These are phyloP conservation scores for Aspergillus biplanus DNA, from an alignment of 495 filamentous ascomycete species.

Conservation along the genomic window DNA sequence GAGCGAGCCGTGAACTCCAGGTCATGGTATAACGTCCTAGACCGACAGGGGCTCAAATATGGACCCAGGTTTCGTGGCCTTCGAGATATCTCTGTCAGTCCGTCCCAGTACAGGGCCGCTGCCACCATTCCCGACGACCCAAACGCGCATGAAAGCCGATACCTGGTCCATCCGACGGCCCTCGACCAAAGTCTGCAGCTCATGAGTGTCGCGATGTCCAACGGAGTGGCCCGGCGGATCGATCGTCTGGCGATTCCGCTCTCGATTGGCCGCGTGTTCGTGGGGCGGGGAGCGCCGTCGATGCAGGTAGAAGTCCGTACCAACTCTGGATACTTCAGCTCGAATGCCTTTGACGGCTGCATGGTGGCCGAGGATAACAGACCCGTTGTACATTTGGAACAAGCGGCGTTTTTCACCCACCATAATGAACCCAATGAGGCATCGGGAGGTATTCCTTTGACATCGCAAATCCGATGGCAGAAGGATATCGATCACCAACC, in stretches of 20 bases:
- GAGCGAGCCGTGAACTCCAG: too few relatives aligned
- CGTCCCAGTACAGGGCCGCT: conserved; percentile 18
- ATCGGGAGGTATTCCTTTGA: not conserved
- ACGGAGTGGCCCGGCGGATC: conserved; percentile 21
- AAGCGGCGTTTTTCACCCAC: too few relatives aligned
- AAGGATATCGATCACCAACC: not conserved
- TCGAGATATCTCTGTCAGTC: conserved; percentile 31
- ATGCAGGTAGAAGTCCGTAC: too few relatives aligned
- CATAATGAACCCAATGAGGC: too few relatives aligned
- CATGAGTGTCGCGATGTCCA: conserved; percentile 32
- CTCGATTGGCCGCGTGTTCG: not conserved
- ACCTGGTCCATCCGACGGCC: conserved; percentile 43
- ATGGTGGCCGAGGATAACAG: too few relatives aligned
- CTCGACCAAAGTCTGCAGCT: conserved; percentile 50
- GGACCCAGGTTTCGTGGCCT: conserved; percentile 35
- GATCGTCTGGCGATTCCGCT: not conserved
- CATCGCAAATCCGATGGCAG: not conserved
- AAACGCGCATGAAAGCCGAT: conserved; percentile 18
- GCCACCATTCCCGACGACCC: too few relatives aligned
- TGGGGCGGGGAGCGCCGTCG: not conserved
- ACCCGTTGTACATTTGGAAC: too few relatives aligned
- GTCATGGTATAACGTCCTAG: conserved; percentile 42
- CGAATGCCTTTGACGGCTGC: too few relatives aligned
- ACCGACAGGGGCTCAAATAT: conserved; percentile 41
- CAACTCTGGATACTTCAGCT: too few relatives aligned